Evolutionary conservation across 768 basidiomycete species (phyloP), one percentile per base, ranked within the genome.

Genomic region (Imleria badia): DNA sequence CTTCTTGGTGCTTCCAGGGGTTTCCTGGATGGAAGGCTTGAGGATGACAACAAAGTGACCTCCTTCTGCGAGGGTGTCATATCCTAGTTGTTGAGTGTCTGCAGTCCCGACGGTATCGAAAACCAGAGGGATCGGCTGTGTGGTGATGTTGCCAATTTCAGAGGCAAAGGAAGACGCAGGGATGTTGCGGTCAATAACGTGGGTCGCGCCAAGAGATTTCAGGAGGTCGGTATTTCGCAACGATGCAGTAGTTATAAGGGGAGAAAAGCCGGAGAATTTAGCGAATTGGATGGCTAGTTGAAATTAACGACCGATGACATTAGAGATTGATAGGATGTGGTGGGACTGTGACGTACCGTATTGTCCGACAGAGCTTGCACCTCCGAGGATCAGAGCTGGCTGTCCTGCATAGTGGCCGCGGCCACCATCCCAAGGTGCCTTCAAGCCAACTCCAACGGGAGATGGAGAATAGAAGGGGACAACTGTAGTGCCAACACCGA

Each of bases 171-270:
- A 47, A 19, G 56, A 22, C 1, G 45, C 23, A 3, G 70, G 20
- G 17, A 59, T 55, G 45, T 66, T 58, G 23, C 69, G 65, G 58
- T 72, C 72, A 41, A 78, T 59, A 22, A 77, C 64, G 51, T 72
- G 65, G 0, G 75, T 75, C 17, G 76, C 75, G 10, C 75, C 75
- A 12, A 73, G 62, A 6, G 70, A 67, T 42, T 66, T 67, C 12
- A 76, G 64, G 30, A 66, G 64, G 11, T 56, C 66, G 0, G 64
- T 50, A 53, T 77, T 74, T 42, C 68, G 65, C 17, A 58, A 48
- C 3, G 77, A 76, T 7, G 77, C 71, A 0, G 77, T 78, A 14
- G 74, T 68, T 39, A 76, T 69, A 38, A 78, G 73, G 0, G 70
- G 70, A 11, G 65, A 72, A 42, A 75, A 73, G 3, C 68, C 72